These are phyloP conservation scores for Yamadazyma scolyti DNA, from an alignment of 805 yeast species.

Conservation along the genomic window DNA sequence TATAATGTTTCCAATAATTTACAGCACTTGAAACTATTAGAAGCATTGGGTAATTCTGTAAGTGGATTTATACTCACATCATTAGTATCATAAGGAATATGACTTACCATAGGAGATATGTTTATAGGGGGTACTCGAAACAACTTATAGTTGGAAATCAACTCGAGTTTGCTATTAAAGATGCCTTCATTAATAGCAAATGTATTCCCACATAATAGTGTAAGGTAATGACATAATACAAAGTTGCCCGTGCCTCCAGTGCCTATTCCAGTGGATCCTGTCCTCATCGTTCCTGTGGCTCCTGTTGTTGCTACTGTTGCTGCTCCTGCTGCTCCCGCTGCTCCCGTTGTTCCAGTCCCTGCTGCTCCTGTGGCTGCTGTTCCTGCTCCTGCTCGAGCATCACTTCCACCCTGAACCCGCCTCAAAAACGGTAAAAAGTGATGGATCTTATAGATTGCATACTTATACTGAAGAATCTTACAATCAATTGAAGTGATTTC, in stretches of 20 bases:
- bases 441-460: constrained; percentile 46
- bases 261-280: no score
- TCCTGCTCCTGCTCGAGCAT: neutral
- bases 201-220: constrained; percentile 24
- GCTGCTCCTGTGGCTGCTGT: neutral
- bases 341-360: no score
- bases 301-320: no score
- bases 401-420: neutral
- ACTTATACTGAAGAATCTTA: constrained; percentile 55
- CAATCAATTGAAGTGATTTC: constrained; percentile 49
- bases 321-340: no score
- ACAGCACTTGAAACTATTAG: constrained; percentile 23
- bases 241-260: constrained; percentile 7
- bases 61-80: constrained; percentile 31
- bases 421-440: constrained; percentile 31
- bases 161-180: constrained; percentile 23
- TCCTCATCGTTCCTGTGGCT: constrained; percentile 8
- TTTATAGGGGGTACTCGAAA: constrained; percentile 21
- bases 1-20: constrained; percentile 24
- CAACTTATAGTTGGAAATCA: constrained; percentile 25
- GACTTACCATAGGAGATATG: constrained; percentile 26
- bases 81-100: constrained; percentile 42
- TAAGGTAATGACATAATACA: constrained; percentile 29
- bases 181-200: constrained; percentile 36
- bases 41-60: constrained; percentile 23